These are phyloP conservation scores for Melocanna baccifera DNA, from an alignment of 176 grass and related monocot genomes.

Conservation along the genomic window DNA sequence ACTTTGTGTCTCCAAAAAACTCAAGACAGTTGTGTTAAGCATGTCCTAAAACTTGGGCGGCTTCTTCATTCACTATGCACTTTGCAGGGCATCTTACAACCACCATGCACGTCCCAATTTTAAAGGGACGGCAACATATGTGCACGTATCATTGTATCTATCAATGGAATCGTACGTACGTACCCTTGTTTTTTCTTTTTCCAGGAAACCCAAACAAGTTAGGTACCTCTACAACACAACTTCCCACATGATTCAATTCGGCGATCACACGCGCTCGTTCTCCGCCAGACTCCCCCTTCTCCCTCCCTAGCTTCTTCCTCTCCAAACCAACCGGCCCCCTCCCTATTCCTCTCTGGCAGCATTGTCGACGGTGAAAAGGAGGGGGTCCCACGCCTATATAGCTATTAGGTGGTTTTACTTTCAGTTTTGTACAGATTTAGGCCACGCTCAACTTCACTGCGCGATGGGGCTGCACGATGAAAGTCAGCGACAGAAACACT, in stretches of 20 bases:
- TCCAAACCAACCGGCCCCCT: no score
- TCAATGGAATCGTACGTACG: background rate
- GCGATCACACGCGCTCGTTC: background rate
- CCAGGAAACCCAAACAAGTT: background rate
- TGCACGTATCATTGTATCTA: background rate
- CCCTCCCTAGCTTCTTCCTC: no score
- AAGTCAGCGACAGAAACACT: no score
- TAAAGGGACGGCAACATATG: background rate
- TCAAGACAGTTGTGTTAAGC: background rate
- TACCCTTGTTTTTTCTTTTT: background rate
- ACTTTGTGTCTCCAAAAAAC: background rate
- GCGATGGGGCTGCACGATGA: no score
- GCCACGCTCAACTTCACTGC: no score
- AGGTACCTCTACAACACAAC: slow-evolving; percentile 13
- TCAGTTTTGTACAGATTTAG: no score
- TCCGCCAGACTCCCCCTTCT: no score
- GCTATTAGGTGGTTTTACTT: no score
- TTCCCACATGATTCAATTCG: background rate
- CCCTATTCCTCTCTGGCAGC: no score
- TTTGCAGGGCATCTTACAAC: background rate
- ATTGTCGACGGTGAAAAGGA: no score
- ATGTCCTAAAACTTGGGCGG: background rate
- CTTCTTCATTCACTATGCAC: background rate
- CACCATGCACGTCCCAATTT: background rate
- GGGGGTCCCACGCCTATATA: no score